A percentile compares a stretch with the other conserved stretches of the same genome.
phyloP scores from a whole-genome alignment of 306 rosid species.

The Aeschynomene evenia region DNA sequence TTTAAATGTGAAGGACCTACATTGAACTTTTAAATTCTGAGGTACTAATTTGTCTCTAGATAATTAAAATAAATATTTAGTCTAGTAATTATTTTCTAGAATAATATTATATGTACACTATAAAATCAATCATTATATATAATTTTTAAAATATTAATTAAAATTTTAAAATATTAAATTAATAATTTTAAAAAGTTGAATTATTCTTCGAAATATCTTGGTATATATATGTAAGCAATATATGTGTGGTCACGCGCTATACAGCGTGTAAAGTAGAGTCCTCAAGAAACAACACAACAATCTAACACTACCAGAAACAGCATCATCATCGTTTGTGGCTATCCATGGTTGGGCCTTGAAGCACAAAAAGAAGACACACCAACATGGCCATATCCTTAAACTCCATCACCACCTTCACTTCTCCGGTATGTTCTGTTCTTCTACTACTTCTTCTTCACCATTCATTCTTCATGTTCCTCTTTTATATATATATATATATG shows the following conservation, averaged over 20 bases:
- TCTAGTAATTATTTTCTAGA: too few relatives aligned
- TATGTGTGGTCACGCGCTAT: conserved; percentile 22
- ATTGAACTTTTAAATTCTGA: too few relatives aligned
- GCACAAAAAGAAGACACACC: conserved; percentile 12
- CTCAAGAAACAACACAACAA: background rate
- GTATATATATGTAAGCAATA: too few relatives aligned
- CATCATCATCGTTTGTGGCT: conserved; percentile 9
- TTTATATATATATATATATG: too few relatives aligned
- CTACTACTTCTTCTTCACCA: background rate
- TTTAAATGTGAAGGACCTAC: too few relatives aligned
- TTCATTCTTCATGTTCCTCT: background rate
- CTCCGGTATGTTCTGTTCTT: conserved; percentile 44
- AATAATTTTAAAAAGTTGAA: too few relatives aligned
- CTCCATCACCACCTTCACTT: conserved; percentile 51
- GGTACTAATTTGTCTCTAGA: too few relatives aligned
- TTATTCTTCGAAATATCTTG: background rate
- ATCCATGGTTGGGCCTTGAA: conserved; percentile 55
- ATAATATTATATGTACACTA: too few relatives aligned
- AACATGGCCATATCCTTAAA: conserved; percentile 67
- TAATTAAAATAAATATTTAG: too few relatives aligned
- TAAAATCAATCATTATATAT: too few relatives aligned
- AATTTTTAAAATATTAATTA: too few relatives aligned
- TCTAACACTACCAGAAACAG: conserved; percentile 14
- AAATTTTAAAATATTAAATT: too few relatives aligned
- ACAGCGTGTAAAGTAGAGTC: conserved; percentile 1